phyloP scores from a whole-genome alignment of 2,329 filamentous ascomycete genomes.

The Cercospora beticola region DNA sequence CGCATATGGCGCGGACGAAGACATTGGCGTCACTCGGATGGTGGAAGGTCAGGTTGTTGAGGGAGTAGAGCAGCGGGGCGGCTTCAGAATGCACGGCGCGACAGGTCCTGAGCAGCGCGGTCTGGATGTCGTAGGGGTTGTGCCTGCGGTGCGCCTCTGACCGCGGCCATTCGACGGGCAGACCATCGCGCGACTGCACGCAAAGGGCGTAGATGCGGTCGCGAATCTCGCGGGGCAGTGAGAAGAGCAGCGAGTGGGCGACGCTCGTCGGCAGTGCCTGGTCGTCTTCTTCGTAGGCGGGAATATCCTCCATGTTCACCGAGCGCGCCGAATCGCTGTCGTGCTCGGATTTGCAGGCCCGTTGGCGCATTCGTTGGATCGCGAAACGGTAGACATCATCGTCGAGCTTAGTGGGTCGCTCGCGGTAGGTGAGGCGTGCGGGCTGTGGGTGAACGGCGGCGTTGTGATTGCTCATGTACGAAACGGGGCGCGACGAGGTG shows the following conservation, averaged over 20 bases:
- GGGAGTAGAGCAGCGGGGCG: slow-evolving; percentile 38
- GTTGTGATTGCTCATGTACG: slow-evolving; percentile 35
- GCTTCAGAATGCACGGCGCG: slow-evolving; percentile 37
- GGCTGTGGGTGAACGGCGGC: slow-evolving; percentile 13
- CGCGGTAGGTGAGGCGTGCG: slow-evolving; percentile 18
- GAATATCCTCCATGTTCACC: slow-evolving; percentile 18
- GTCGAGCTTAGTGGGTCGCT: slow-evolving; percentile 26
- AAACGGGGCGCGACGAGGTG: slow-evolving; percentile 39
- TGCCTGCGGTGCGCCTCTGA: slow-evolving; percentile 10
- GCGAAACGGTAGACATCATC: slow-evolving; percentile 31
- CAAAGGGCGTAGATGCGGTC: slow-evolving; percentile 38
- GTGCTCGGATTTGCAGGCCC: background rate
- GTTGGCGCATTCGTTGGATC: slow-evolving; percentile 14
- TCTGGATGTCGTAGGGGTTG: slow-evolving; percentile 28
- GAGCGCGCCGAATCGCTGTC: slow-evolving; percentile 3
- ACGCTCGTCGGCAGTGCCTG: slow-evolving; percentile 32
- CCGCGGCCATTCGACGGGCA: slow-evolving; percentile 37
- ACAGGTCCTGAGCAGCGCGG: slow-evolving; percentile 37
- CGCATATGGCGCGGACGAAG: slow-evolving; percentile 38
- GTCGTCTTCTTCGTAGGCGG: slow-evolving; percentile 16
- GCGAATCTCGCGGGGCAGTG: slow-evolving; percentile 40
- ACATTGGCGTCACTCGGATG: slow-evolving; percentile 43
- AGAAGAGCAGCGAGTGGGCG: slow-evolving; percentile 35
- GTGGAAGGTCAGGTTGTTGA: slow-evolving; percentile 38
- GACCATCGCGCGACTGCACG: slow-evolving; percentile 31